phyloP scores from a whole-genome alignment of 2,329 filamentous ascomycete genomes.

The Arthrocladium fulminans region DNA sequence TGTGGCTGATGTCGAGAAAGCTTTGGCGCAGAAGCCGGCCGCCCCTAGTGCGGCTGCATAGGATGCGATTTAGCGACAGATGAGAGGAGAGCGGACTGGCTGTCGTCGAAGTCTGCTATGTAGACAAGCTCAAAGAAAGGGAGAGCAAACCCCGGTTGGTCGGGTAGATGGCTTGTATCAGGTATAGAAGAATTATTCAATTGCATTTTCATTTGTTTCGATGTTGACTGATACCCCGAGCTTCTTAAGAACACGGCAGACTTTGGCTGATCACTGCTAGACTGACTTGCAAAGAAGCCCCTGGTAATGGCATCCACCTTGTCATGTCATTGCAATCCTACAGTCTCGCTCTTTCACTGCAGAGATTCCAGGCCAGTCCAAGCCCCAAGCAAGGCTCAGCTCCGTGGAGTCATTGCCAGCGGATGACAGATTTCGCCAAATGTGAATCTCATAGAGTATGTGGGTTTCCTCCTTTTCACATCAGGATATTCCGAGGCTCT shows the following conservation, averaged over 20 bases:
- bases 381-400: too few relatives aligned
- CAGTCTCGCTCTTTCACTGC: too few relatives aligned
- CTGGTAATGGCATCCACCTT: too few relatives aligned
- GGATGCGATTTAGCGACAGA: not conserved
- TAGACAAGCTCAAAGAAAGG: not conserved
- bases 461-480: too few relatives aligned
- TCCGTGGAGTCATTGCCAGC: too few relatives aligned
- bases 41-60: not conserved
- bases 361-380: too few relatives aligned
- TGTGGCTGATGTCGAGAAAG: conserved; percentile 79
- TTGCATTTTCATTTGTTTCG: conserved; percentile 1
- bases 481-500: too few relatives aligned
- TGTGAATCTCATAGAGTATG: too few relatives aligned
- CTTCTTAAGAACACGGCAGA: not conserved
- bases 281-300: too few relatives aligned
- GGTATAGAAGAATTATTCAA: conserved; percentile 1
- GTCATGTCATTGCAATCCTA: too few relatives aligned
- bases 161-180: not conserved
- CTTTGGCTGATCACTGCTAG: not conserved
- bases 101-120: conserved; percentile 1
- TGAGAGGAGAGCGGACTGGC: not conserved
- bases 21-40: conserved; percentile 16
- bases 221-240: not conserved
- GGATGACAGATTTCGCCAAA: too few relatives aligned
- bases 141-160: not conserved